Evolutionary conservation across 139 green algal species (phyloP), one percentile per base, ranked within the genome.

Genomic region (Raphidocelis subcapitata): DNA sequence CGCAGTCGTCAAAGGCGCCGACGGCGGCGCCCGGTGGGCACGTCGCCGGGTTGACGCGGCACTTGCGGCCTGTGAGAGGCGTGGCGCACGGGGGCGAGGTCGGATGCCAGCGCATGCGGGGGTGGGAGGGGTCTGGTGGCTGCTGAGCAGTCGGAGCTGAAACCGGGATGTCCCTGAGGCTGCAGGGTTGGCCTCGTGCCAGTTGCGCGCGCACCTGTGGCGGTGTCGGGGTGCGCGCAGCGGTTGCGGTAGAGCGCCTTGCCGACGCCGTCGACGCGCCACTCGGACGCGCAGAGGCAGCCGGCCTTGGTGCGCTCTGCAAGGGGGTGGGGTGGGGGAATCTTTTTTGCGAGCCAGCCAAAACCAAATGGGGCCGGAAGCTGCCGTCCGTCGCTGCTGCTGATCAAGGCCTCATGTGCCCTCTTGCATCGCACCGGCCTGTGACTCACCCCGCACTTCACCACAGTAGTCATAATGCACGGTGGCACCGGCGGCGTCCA

Each of bases 211-310:
- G 24, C 46, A 60, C 46, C 65, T 32, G 35, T 33, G 3, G n/a
- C 41, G 26, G 14, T 32, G n/a, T 71, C 51, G 16, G 67, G 67
- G 51, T 41, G 52, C 18, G 67, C 52, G 52, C 67, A 73, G 51
- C 67, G 28, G 52, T 73, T 41, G 26, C 24, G 29, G 52, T 73
- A 73, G 1, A 26, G 32, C 8, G 23, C 21, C 32, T 73, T 73
- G 67, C 67, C 67, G 0, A 35, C 18, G 2, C n/a, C 44, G 5
- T 23, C 26, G 24, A 47, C 36, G 23, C 52, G 49, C 67, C 67
- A 65, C 5, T 54, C 51, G 16, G 51, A 23, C 28, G 51, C 21
- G 44, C 67, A 73, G 32, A 73, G 33, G 67, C 67, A 73, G 33
- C 67, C 67, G 2, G 20, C 23, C 26, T 26, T 2, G 5, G 67